Evolutionary conservation across 179 eudicot genomes (phyloP).

Genomic region (Silene noctiflora): DNA sequence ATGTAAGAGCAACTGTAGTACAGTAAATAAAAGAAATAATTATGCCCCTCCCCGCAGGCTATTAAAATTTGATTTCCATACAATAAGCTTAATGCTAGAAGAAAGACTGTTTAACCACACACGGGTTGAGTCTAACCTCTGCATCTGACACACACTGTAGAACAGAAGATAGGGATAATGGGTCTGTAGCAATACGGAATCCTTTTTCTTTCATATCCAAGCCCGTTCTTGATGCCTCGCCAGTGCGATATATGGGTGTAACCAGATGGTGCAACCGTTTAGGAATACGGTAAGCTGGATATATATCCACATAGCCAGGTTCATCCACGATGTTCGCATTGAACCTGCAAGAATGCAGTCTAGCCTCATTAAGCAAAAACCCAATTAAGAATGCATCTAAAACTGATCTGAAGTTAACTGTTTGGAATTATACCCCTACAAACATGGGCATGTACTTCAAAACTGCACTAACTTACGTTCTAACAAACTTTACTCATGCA

Average conservation of each 20-base stretch:
- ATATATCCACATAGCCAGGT: constrained; percentile 92
- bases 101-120: background rate
- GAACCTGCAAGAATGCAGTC: constrained; percentile 46
- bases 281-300: constrained; percentile 74
- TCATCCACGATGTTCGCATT: constrained; percentile 63
- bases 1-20: background rate
- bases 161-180: constrained; percentile 53
- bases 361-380: constrained; percentile 8
- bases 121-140: constrained; percentile 50
- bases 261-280: constrained; percentile 67
- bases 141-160: constrained; percentile 73
- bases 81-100: background rate
- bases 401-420: constrained; percentile 9
- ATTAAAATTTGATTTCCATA: background rate
- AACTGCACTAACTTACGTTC: constrained; percentile 1
- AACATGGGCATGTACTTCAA: constrained; percentile 3
- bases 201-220: constrained; percentile 57
- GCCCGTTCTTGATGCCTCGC: constrained; percentile 34
- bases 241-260: constrained; percentile 54
- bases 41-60: background rate
- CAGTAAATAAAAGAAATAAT: background rate
- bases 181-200: constrained; percentile 63
- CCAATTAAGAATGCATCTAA: background rate
- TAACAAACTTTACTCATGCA: background rate
- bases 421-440: constrained; percentile 4